Base-by-base conservation (phyloP, 257 asterid species). In the Solanum etuberosum region DNA sequence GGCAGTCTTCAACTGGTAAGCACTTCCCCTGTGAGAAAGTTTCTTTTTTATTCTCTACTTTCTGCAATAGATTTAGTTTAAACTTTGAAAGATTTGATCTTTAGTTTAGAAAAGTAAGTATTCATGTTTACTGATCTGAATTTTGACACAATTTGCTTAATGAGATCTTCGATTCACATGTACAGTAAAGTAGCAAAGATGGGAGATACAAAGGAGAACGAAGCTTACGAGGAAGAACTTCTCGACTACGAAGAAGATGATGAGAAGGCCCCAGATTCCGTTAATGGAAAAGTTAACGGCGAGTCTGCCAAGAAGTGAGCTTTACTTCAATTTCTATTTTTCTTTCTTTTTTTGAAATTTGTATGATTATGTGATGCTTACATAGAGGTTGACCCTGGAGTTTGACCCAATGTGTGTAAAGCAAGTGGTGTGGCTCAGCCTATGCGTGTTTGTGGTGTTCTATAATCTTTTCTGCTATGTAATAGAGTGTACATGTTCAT, bases 241-340 rank as follows among this genome's bases (percentile, higher is more conserved):
- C 94, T 96, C 82, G 99, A 96, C 90, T 96, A 96, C 90, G 99
- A 96, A 86, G 99, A 96, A 86, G 99, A 96, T 35, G 99, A 96
- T 25, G 98, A 96, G 67, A 95, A 94, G 86, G 97, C 93, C 83
- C 94, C 93, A 5, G 98, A 94, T 59, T 91, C 95, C 14, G 92
- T 92, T 83, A 81, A 87, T 32, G 95, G 89, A 86, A 95, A 94
- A 92, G 92, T 90, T 91, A 94, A 94, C 92, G 99, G 98, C 90
- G 98, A 96, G 90, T 90, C 99, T 76, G 96, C 70, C 63, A 95
- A 96, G 84, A 96, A 95, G 99, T 96, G 89, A 93, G 96, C 65
- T 46, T 27, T 51, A 54, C 76, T 83, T 76, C 13, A 38, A 6
- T 40, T 14, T 74, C 2, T 38, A 23, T 76, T 25, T n/a, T 38